Evolutionary conservation across 2,329 filamentous ascomycete species (phyloP), one percentile per base, ranked within the genome.

Genomic region (Fusarium sp.): DNA sequence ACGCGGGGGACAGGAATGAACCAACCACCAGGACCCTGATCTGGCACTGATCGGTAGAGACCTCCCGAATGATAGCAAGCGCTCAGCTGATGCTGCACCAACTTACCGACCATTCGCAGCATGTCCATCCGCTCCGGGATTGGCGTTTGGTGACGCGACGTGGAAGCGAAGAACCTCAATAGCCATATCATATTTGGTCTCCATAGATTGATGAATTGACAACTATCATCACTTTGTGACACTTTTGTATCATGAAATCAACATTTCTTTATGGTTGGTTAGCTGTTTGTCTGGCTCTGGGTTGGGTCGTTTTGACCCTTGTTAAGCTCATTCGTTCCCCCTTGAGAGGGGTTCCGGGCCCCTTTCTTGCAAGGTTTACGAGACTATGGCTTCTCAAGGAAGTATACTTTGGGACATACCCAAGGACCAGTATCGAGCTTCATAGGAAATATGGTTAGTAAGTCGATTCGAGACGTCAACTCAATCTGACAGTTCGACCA

Each of bases 391-490:
- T 44, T 1, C 38, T 55, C 2, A 55, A 45, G 3, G 1, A 55
- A 27, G 27, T 1, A 4, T 45, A 44, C 12, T 45, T 7, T 33
- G 53, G 53, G 12, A 45, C 27, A 6, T 55, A 55, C 8, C 38
- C 53, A 1, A 31, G 33, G 20, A n/a, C 53, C 12, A 44, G 27
- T 15, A 31, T 55, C 29, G 38, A 45, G 2, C 38, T 55, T 1
- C 53, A 45, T 4, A 55, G 3, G 1, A 33, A 45, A n/a, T 13
- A 55, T 17, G 53, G 53, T 44, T 1, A 20, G 8, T 44, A 4
- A 0, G 4, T 18, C 3, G 2, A 3, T 22, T 3, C 1, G 0
- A 5, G 8, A 0, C 5, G 7, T 5, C 10, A 10, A 41, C 18
- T 29, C 5, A 14, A 29, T 5, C 35, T 54, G 11, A 54, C 25